Base-by-base conservation (phyloP, 306 rosid genomes). In the Sesbania bispinosa region DNA sequence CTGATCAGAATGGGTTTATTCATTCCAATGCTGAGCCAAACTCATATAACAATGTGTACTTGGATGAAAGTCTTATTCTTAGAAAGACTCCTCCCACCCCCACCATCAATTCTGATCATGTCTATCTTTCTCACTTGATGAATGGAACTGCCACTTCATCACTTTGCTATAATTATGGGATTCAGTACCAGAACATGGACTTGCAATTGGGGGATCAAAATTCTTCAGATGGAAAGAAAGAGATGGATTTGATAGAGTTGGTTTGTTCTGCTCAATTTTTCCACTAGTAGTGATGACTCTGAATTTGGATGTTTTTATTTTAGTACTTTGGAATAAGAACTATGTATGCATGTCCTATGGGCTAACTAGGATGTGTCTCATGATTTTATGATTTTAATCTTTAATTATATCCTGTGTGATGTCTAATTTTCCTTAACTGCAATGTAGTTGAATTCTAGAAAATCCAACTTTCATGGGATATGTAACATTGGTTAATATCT, bases 161-260 rank as follows among this genome's bases (percentile, higher is more conserved):
- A 66, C 16, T 27, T 52, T 21, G 78, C 27, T 43, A 3, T 69
- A 67, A 29, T 32, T 65, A 73, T 20, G 74, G 76, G 43, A 21
- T 19, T 27, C 71, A 87, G n/a, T 55, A 57, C 41, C 4, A 79
- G 39, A 69, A 51, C 33, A 45, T 41, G 43, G 86, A 81, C 20
- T 35, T 80, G 57, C 77, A 45, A 46, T 16, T 16, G 2, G 83
- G 20, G 43, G 64, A 35, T 45, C 69, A 62, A 16, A 59, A 63
- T 68, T 41, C 47, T 51, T 62, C 58, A 3, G 55, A 51, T 2
- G 85, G 38, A 36, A 82, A 51, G 79, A 77, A 43, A 33, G 92
- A 90, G 77, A 84, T 88, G 85, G 96, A 87, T 80, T 76, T 87
- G 86, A 52, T 85, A 4, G 97, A 90, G 80, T 74, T 90, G 79